phyloP scores from a whole-genome alignment of 306 rosid genomes.

The Rubus parviflorus region DNA sequence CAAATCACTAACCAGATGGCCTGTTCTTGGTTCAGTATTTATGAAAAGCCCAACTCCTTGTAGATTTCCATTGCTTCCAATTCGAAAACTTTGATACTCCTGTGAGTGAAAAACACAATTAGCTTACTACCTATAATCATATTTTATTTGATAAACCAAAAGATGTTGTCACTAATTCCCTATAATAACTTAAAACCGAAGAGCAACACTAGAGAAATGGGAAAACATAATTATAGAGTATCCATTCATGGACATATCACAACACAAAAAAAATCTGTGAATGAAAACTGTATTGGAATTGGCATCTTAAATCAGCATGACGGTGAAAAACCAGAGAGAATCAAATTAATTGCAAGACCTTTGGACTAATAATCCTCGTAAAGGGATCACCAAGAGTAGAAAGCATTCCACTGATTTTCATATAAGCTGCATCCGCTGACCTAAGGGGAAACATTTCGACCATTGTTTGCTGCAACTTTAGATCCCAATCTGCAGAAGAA shows the following conservation, averaged over 20 bases:
- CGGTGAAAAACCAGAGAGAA: conserved; percentile 20
- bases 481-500: conserved; percentile 76
- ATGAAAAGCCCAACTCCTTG: conserved; percentile 96
- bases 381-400: conserved; percentile 98
- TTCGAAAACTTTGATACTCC: conserved; percentile 92
- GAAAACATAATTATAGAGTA: neutral
- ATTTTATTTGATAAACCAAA: conserved; percentile 6
- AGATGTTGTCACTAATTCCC: neutral
- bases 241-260: conserved; percentile 10
- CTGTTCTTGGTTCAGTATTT: conserved; percentile 76
- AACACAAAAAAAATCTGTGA: neutral
- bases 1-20: conserved; percentile 73
- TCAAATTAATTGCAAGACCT: conserved; percentile 43
- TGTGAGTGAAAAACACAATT: conserved; percentile 35
- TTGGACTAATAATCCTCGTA: conserved; percentile 89
- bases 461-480: conserved; percentile 94
- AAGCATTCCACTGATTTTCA: conserved; percentile 89
- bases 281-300: neutral
- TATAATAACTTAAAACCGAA: conserved; percentile 1
- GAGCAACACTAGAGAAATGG: conserved; percentile 15
- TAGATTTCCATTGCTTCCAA: conserved; percentile 85
- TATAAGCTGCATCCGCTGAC: conserved; percentile 89
- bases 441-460: conserved; percentile 93
- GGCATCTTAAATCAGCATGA: neutral
- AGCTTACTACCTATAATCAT: conserved; percentile 9